Conservation (phyloP, 1,139 yeast genomes). For the Protomyces lactucae-debilis region DNA sequence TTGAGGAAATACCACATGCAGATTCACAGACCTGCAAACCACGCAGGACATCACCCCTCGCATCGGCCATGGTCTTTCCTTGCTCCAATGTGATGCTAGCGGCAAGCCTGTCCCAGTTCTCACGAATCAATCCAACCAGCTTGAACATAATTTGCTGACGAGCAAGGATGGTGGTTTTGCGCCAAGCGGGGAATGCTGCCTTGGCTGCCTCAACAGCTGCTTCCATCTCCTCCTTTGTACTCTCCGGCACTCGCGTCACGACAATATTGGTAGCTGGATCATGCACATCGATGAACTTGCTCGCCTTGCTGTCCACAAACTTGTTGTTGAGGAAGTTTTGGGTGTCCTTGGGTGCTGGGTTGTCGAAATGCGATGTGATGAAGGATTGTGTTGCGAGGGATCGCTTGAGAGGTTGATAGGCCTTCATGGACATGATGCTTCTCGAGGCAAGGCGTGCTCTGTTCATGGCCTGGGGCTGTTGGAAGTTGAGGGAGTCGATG, state of each 20-base stretch:
- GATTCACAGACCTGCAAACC: slow-evolving; percentile 82
- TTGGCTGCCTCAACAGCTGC: slow-evolving; percentile 64
- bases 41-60: slow-evolving; percentile 71
- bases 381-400: background rate
- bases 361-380: background rate
- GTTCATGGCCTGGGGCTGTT: background rate
- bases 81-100: slow-evolving; percentile 70
- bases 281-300: slow-evolving; percentile 64
- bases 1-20: slow-evolving; percentile 50
- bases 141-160: slow-evolving; percentile 75
- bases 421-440: background rate
- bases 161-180: slow-evolving; percentile 55
- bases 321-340: slow-evolving; percentile 22
- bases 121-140: slow-evolving; percentile 61
- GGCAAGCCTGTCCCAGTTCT: slow-evolving; percentile 68
- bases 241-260: slow-evolving; percentile 67
- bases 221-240: slow-evolving; percentile 61
- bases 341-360: slow-evolving; percentile 8
- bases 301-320: slow-evolving; percentile 39
- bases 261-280: slow-evolving; percentile 69
- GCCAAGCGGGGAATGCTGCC: slow-evolving; percentile 58
- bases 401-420: background rate
- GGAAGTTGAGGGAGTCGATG: background rate
- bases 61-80: slow-evolving; percentile 75
- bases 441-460: background rate